phyloP scores from a whole-genome alignment of 345 rosid species.

The Eucalyptus victrix region DNA sequence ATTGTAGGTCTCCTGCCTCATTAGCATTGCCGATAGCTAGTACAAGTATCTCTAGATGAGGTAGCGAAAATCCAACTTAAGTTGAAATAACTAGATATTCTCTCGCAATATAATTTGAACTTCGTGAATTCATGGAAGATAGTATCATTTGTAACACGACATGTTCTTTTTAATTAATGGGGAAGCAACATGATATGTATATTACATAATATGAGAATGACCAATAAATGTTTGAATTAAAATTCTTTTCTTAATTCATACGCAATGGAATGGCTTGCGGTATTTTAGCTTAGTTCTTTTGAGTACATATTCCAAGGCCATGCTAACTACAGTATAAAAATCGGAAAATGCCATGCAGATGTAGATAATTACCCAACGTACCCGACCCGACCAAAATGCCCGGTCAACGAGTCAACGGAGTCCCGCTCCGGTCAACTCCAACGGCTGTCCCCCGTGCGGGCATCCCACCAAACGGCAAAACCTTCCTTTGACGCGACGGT shows the following conservation, averaged over 20 bases:
- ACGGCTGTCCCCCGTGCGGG: not conserved
- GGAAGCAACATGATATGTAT: not conserved
- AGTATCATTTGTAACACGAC: accelerated
- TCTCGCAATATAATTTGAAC: not conserved
- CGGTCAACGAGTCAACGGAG: not conserved
- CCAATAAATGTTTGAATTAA: not conserved
- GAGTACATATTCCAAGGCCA: not conserved
- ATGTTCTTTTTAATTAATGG: not conserved
- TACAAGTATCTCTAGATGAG: not conserved
- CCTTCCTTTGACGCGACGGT: not conserved
- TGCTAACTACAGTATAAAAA: not conserved
- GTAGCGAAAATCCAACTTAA: accelerated
- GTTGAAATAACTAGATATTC: not conserved
- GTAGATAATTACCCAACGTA: not conserved
- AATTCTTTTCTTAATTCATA: not conserved
- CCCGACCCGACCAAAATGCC: not conserved
- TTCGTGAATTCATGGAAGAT: not conserved
- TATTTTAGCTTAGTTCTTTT: not conserved
- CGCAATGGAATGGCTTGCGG: not conserved
- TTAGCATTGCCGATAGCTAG: not conserved
- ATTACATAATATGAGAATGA: not conserved
- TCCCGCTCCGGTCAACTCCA: not conserved
- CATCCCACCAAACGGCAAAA: not conserved
- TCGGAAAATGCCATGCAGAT: not conserved
- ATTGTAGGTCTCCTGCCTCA: accelerated